Percentiles rank a stretch among this genome's conserved stretches.
These are phyloP conservation scores for Beauveria varroae DNA, from an alignment of 2,329 filamentous ascomycete species.

Conservation along the genomic window DNA sequence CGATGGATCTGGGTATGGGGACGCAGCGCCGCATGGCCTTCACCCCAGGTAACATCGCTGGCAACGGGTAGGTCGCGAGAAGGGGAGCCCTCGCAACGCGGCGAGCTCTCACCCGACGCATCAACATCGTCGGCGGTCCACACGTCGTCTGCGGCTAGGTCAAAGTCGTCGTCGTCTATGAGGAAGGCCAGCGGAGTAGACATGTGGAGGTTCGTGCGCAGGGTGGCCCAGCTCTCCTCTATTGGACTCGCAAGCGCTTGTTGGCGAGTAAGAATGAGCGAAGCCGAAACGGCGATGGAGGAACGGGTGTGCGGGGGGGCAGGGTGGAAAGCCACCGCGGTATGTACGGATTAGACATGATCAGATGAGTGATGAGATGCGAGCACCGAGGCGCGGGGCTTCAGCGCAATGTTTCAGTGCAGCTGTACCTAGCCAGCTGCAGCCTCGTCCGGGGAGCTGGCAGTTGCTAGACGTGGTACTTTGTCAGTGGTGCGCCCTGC, in stretches of 20 bases:
- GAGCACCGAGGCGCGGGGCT: background rate
- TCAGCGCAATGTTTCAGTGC: background rate
- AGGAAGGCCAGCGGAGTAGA: background rate
- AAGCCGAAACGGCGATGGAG: background rate
- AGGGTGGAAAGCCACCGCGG: background rate
- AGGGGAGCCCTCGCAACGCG: background rate
- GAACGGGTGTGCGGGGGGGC: background rate
- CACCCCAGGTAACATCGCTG: background rate
- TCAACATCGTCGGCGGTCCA: background rate
- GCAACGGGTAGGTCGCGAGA: background rate
- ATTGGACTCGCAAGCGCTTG: too few species aligned
- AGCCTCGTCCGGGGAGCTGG: background rate
- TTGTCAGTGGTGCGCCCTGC: background rate
- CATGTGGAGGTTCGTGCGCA: background rate
- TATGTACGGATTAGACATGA: background rate
- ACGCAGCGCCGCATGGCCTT: background rate
- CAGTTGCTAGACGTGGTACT: background rate
- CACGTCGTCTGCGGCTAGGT: background rate
- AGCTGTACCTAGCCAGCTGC: background rate
- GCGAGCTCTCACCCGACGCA: background rate
- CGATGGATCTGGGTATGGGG: constrained; percentile 8
- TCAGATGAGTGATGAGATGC: background rate
- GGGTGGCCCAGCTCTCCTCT: too few species aligned
- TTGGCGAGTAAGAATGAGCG: background rate
- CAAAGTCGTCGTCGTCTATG: background rate